A percentile compares a stretch with the other conserved stretches of the same genome.
These are phyloP conservation scores for Aspergillus fischeri DNA, from an alignment of 2,329 filamentous ascomycete species.

Conservation along the genomic window DNA sequence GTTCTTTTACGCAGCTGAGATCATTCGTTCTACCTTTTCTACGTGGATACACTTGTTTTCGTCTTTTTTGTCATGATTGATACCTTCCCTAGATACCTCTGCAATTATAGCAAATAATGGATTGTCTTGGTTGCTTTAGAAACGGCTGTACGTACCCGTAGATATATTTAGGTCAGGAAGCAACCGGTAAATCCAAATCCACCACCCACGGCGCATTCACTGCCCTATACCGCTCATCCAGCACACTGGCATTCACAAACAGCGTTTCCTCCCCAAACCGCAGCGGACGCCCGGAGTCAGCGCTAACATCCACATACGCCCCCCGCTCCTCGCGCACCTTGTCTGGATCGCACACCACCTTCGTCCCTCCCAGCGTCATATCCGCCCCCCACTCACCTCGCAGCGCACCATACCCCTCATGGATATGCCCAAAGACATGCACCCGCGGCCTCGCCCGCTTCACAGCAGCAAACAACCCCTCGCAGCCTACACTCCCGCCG, in stretches of 20 bases:
- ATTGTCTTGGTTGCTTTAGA: not conserved
- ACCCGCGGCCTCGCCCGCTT: too few species aligned
- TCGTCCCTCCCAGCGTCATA: constrained; percentile 9
- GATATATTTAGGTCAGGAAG: too few species aligned
- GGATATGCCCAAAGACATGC: too few species aligned
- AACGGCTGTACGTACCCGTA: too few species aligned
- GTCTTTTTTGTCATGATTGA: constrained; percentile 10
- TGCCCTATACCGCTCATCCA: constrained; percentile 47
- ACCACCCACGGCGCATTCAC: constrained; percentile 54
- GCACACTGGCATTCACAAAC: constrained; percentile 57
- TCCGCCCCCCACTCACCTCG: not conserved
- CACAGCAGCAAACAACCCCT: too few species aligned
- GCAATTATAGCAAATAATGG: not conserved
- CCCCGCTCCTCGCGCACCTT: constrained; percentile 29
- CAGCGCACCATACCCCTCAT: too few species aligned
- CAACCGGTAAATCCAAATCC: constrained; percentile 47
- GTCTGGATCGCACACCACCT: constrained; percentile 22
- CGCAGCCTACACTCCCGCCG: too few species aligned
- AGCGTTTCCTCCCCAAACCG: constrained; percentile 49
- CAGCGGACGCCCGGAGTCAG: constrained; percentile 26
- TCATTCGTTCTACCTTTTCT: constrained; percentile 1
- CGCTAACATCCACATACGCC: constrained; percentile 34
- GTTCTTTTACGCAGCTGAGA: constrained; percentile 4
- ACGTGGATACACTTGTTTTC: constrained; percentile 7
- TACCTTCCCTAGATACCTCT: constrained; percentile 4